Evolutionary conservation across 495 filamentous ascomycete genomes (phyloP), one percentile per base, ranked within the genome.

Genomic region (Parachaetomium inaequale): DNA sequence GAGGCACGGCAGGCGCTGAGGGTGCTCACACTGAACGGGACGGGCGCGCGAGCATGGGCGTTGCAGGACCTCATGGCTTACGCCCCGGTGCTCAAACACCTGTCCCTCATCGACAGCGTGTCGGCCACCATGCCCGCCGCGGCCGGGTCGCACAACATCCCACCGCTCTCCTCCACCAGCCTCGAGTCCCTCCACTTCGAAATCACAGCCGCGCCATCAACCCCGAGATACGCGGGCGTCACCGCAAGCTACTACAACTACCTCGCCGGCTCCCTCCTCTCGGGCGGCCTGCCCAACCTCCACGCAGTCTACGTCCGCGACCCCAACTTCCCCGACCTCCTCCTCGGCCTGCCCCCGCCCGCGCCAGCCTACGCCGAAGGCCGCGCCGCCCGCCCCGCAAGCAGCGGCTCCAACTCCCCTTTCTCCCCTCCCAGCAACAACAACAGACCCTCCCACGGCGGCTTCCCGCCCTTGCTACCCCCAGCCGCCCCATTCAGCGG

Each of bases 221-320:
- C 79, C 0, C 74, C 79, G 23, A 81, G 82, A 25, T 81, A 89
- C 45, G 77, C 85, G 5, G 81, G 80, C 21, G 83, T 86, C 8
- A 81, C 84, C 0, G 75, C 79, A 5, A 87, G 85, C 55, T 95
- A 96, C 78, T 96, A 98, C 71, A 78, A 80, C 47, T 96, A 96
- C 76, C 84, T 98, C n/a, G 83, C 92, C 25, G 81, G 82, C 40
- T 94, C 89, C 7, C 80, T 98, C 34, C 84, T 91, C 64, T 81
- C 84, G n/a, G 85, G 87, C 59, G 79, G 82, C 17, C 81, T 98
- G 0, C 90, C 92, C 11, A 79, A 82, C 14, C 82, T 98, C 2
- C 78, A 75, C 7, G 80, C 85, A 21, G 80, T 98, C 28, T 98
- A 95, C 73, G 94, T 96, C 43, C 88, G 90, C 11, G 92, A 96